A percentile compares a stretch with the other conserved stretches of the same genome.
Evolutionary conservation across 2,329 filamentous ascomycete species (phyloP).

Genomic region (Aureobasidium vineae): DNA sequence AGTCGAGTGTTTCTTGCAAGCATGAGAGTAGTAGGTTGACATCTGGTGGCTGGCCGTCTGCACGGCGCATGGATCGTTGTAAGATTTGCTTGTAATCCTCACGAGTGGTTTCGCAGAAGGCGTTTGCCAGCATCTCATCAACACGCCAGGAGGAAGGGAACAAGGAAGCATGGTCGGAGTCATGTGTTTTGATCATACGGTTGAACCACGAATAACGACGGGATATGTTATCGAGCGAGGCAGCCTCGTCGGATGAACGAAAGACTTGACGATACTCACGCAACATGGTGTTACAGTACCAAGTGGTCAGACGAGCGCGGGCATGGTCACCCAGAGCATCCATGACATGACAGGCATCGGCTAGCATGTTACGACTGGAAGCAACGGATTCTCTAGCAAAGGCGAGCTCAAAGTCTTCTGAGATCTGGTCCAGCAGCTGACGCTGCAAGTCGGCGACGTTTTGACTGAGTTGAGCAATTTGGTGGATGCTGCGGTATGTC

Average conservation of each 20-base stretch:
- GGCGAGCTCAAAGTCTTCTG: constrained; percentile 94
- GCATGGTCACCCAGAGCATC: constrained; percentile 91
- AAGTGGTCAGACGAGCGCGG: constrained; percentile 76
- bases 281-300: constrained; percentile 97
- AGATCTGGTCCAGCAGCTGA: constrained; percentile 94
- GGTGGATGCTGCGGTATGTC: constrained; percentile 94
- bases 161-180: constrained; percentile 84
- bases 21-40: constrained; percentile 87
- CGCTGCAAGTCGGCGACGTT: constrained; percentile 92
- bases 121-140: constrained; percentile 82
- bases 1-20: constrained; percentile 92
- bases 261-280: constrained; percentile 96
- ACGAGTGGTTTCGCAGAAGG: constrained; percentile 91
- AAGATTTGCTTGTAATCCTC: constrained; percentile 95
- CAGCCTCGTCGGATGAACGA: constrained; percentile 92
- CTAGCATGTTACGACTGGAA: constrained; percentile 65
- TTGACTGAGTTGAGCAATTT: constrained; percentile 88
- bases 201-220: constrained; percentile 95
- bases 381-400: constrained; percentile 86
- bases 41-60: constrained; percentile 76
- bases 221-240: constrained; percentile 93
- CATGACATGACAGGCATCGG: constrained; percentile 89
- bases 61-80: constrained; percentile 77
- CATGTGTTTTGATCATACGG: constrained; percentile 91
- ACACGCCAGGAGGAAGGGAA: constrained; percentile 89